phyloP scores from a whole-genome alignment of 768 basidiomycete species.

The Mrakia hoshinonis region DNA sequence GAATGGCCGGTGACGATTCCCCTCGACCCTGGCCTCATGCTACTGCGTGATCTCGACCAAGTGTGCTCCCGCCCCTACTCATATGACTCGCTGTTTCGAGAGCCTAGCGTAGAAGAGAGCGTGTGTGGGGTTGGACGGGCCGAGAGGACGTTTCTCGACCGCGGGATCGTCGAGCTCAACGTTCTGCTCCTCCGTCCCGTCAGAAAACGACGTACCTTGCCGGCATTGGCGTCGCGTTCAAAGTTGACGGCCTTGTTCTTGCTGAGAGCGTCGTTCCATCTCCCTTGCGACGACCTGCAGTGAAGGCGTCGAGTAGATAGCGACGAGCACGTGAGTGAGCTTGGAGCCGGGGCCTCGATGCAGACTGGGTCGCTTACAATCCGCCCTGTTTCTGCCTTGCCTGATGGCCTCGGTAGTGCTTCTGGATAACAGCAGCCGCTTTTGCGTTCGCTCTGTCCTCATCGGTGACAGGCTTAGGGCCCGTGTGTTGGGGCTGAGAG shows the following conservation, averaged over 20 bases:
- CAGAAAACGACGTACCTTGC: slow-evolving; percentile 12
- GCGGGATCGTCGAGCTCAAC: neutral
- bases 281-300: slow-evolving; percentile 1
- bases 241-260: neutral
- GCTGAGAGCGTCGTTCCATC: slow-evolving; percentile 20
- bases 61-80: too few species aligned
- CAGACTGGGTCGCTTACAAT: neutral
- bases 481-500: too few species aligned
- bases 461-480: too few species aligned
- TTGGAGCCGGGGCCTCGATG: neutral
- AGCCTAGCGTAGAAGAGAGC: too few species aligned
- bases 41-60: neutral
- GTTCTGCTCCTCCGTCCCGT: neutral
- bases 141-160: too few species aligned
- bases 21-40: too few species aligned
- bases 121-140: too few species aligned
- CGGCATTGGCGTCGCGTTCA: slow-evolving; percentile 6
- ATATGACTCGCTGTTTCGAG: too few species aligned
- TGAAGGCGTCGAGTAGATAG: too few species aligned
- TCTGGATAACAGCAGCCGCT: slow-evolving; percentile 16
- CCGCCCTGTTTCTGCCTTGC: neutral
- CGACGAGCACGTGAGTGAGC: neutral
- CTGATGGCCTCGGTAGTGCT: slow-evolving; percentile 8
- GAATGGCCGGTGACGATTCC: too few species aligned
- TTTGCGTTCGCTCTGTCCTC: neutral